phyloP scores from a whole-genome alignment of 2,329 filamentous ascomycete species.

The Leptographium procerum region DNA sequence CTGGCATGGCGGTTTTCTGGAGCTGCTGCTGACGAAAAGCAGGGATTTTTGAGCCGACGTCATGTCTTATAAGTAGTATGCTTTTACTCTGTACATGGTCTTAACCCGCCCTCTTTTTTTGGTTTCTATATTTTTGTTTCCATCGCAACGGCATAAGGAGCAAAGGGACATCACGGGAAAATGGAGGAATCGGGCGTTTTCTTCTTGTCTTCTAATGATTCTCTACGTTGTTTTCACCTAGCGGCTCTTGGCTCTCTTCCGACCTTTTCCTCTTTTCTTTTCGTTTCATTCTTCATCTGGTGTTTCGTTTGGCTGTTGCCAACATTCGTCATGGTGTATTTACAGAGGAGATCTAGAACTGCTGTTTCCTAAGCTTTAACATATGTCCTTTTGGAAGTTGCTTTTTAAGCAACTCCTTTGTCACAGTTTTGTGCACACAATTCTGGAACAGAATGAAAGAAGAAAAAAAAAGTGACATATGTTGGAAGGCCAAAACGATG shows the following conservation, averaged over 20 bases:
- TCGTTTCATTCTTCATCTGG: too few species aligned
- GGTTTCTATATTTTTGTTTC: background rate
- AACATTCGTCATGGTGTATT: too few species aligned
- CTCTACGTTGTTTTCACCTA: background rate
- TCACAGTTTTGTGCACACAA: too few species aligned
- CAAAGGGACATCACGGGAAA: background rate
- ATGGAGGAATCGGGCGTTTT: background rate
- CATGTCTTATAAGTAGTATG: background rate
- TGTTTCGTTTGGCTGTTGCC: too few species aligned
- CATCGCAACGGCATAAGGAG: background rate
- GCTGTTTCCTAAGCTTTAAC: too few species aligned
- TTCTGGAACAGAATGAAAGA: too few species aligned
- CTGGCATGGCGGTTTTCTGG: too few species aligned
- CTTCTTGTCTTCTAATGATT: background rate
- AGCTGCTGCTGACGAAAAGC: constrained; percentile 6
- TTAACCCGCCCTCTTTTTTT: background rate
- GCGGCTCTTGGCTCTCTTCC: background rate
- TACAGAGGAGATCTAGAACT: too few species aligned
- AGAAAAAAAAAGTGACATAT: too few species aligned
- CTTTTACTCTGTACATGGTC: background rate
- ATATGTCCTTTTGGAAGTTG: too few species aligned
- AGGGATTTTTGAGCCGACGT: constrained; percentile 6
- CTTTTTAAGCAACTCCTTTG: too few species aligned
- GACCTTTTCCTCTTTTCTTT: background rate
- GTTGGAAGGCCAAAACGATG: too few species aligned